Base-by-base conservation (phyloP, 306 rosid genomes). In the Vigna radiata region DNA sequence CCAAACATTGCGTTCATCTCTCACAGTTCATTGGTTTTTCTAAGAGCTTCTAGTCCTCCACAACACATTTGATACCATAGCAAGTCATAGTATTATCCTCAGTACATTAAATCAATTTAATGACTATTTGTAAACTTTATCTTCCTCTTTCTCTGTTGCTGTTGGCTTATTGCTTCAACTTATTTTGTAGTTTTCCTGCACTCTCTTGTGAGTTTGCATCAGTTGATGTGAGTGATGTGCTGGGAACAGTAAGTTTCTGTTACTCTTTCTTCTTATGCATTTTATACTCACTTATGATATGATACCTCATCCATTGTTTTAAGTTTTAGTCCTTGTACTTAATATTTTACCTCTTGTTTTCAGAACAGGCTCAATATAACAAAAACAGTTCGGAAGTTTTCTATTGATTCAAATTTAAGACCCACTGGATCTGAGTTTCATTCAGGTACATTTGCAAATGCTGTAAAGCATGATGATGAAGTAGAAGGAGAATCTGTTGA, bases 181-280 rank as follows among this genome's bases (percentile, higher is more conserved):
- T 83, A 31, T 84, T 69, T 64, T 88, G 93, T 79, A 95, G 98
- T 87, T 92, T 92, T 78, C 97, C 96, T 75, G 88, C 92, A 29
- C 98, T 95, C 55, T 90, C 98, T 46, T 95, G 98, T 81, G 98
- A 95, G 84, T 95, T 95, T 87, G 97, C 97, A 76, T 89, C 98
- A 21, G 85, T 95, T 59, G 98, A 95, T 72, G 88, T 95, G 85
- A 86, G 90, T 75, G 98, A 95, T 41, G 89, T 95, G 84, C 79
- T 92, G 78, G 98, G 98, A 87, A 95, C 98, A 82, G 98, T 95
- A 92, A 95, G 98, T 88, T 79, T 85, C 83, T 81, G 39, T 81
- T 63, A 47, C 78, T 83, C 82, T 33, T 39, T 78, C 82, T 77
- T 75, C 48, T 56, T 33, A 55, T 68, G 43, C 27, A 55, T 71